Base-by-base conservation (phyloP, 345 rosid genomes). In the Populus ilicifolia region DNA sequence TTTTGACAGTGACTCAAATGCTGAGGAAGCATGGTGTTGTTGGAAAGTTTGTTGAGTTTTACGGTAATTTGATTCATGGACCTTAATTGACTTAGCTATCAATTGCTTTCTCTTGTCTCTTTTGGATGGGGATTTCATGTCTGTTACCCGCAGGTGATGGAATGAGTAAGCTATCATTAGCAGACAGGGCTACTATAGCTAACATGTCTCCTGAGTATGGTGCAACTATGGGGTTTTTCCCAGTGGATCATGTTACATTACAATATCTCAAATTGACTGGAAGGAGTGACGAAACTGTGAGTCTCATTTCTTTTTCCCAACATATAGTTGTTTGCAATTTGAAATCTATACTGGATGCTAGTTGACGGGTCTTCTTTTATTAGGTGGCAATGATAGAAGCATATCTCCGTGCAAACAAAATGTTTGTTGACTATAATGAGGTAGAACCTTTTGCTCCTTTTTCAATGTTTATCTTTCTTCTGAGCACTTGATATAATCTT, bases 381-480 rank as follows among this genome's bases (percentile, higher is more conserved):
- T 84, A 94, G 98, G 98, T 92, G 77, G 86, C 89, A 74, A 93
- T 88, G 97, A 85, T 96, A 54, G 99, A 96, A 84, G 88, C 97
- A 48, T 96, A 93, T 77, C 87, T 96, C 44, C 96, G 99, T 35
- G 99, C 98, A 86, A 96, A 96, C 85, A 91, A 91, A 18, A 90
- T 96, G 98, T 96, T 96, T 84, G 89, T 96, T 33, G 99, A 96
- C 84, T 92, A 96, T 72, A 87, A 74, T 73, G 98, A 96, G 93
- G 99, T 92, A 83, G 72, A 29, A 3, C 8, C 52, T 43, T 79
- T 23, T 74, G 64, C 76, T 30, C 65, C 14, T n/a, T 68, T 66
- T 75, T 9, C 5, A 20, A 18, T 70, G 39, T 36, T 30, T 20
- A 21, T 52, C 71, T 69, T 61, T 25, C 41, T 36, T 7, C 52